Conservation (phyloP, 1,284 basidiomycete species). For the Amylostereum areolatum region DNA sequence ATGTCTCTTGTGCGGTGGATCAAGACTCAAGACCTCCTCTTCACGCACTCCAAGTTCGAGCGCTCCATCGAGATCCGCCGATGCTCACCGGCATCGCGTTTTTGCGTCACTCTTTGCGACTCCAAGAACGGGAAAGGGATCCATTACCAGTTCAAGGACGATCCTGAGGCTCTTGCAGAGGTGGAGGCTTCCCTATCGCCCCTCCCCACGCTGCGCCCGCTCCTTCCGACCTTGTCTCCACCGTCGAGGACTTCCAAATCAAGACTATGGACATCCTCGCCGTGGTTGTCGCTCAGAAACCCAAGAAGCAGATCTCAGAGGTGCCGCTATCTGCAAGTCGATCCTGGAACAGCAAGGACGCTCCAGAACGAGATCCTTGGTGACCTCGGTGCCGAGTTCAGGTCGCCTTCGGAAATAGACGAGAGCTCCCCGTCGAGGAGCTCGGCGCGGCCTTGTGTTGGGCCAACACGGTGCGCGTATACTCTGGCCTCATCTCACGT, state of each 20-base stretch:
- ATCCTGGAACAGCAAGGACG: conserved; percentile 99
- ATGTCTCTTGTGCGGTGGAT: conserved; percentile 98
- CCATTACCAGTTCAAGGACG: conserved; percentile 97
- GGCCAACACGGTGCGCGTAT: conserved; percentile 92
- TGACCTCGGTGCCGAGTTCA: conserved; percentile 86
- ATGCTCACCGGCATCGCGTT: no score
- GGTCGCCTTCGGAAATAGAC: conserved; percentile 93
- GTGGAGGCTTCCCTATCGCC: conserved; percentile 31
- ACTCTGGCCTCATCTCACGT: conserved; percentile 87
- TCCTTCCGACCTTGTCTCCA: conserved; percentile 59
- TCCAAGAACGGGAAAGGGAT: conserved; percentile 96
- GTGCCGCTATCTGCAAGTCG: conserved; percentile 88
- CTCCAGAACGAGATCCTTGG: conserved; percentile 96
- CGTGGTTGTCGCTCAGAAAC: conserved; percentile 92
- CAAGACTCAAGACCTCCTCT: conserved; percentile 95
- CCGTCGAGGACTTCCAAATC: conserved; percentile 86
- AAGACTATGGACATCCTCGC: conserved; percentile 89
- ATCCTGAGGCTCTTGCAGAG: conserved; percentile 46
- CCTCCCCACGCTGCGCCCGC: conserved; percentile 40
- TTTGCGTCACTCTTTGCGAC: conserved; percentile 87
- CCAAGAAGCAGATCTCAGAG: conserved; percentile 92
- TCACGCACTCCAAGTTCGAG: conserved; percentile 87
- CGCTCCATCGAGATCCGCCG: conserved; percentile 91
- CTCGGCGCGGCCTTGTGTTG: conserved; percentile 86
- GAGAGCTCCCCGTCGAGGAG: conserved; percentile 94